These are phyloP conservation scores for Fallopia convolvulus DNA, from an alignment of 148 eudicot genomes.

Conservation along the genomic window DNA sequence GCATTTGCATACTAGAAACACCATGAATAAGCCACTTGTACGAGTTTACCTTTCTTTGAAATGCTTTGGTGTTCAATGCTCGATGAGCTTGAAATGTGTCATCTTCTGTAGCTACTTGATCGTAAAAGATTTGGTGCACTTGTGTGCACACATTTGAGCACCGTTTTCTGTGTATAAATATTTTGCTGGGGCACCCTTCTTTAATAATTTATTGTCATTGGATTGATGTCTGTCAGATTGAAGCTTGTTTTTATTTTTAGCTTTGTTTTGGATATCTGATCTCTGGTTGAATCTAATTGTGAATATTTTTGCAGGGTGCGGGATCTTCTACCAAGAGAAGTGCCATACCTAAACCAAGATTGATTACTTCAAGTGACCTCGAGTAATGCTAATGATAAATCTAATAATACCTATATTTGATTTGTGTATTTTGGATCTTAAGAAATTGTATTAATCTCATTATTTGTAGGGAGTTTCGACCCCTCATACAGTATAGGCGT, in stretches of 20 bases:
- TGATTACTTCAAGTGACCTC: conserved; percentile 72
- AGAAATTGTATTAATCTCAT: conserved; percentile 12
- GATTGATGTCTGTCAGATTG: background rate
- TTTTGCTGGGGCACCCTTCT: background rate
- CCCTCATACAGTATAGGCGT: conserved; percentile 73
- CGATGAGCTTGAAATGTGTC: background rate
- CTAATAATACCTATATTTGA: background rate
- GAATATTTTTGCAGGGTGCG: conserved; percentile 51
- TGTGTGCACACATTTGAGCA: background rate
- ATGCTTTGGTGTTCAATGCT: background rate
- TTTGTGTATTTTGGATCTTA: conserved; percentile 3
- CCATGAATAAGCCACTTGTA: background rate
- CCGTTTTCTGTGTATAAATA: background rate
- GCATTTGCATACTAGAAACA: background rate
- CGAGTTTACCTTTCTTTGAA: background rate
- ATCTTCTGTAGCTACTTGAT: background rate
- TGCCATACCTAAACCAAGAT: conserved; percentile 63
- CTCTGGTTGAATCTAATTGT: background rate
- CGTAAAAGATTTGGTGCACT: background rate
- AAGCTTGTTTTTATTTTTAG: conserved; percentile 2
- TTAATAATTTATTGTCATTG: background rate
- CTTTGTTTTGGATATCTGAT: background rate
- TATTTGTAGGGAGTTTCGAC: conserved; percentile 73
- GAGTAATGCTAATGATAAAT: conserved; percentile 45
- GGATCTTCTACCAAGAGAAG: conserved; percentile 52